phyloP scores from a whole-genome alignment of 495 filamentous ascomycete genomes.

The Cairneyella variabilis region DNA sequence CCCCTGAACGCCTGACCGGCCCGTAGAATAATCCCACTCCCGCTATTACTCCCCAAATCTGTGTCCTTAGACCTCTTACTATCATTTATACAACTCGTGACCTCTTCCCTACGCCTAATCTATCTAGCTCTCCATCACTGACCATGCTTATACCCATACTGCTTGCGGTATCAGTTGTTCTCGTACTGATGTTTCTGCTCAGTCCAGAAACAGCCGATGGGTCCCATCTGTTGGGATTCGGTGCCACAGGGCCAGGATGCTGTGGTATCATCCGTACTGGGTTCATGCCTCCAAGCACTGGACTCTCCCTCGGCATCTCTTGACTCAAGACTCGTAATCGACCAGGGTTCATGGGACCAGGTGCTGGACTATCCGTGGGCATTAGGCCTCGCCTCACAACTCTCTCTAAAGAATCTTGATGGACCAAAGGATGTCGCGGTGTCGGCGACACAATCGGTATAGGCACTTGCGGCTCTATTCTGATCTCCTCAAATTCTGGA shows the following conservation, averaged over 20 bases:
- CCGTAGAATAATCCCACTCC: too few relatives aligned
- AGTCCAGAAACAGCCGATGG: too few relatives aligned
- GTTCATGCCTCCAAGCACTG: constrained; percentile 9
- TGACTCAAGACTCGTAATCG: constrained; percentile 6
- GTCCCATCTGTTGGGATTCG: not conserved
- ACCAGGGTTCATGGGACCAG: not conserved
- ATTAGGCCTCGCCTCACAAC: constrained; percentile 4
- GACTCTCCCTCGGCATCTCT: constrained; percentile 10
- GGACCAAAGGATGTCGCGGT: constrained; percentile 10
- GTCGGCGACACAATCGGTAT: constrained; percentile 8
- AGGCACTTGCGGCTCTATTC: not conserved
- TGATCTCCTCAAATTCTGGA: not conserved
- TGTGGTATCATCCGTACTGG: not conserved
- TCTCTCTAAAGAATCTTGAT: constrained; percentile 12
- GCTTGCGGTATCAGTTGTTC: constrained; percentile 4
- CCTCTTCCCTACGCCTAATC: constrained; percentile 9
- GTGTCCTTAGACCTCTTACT: too few relatives aligned
- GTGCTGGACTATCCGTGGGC: constrained; percentile 1
- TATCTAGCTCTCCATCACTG: constrained; percentile 6
- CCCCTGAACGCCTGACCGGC: too few relatives aligned
- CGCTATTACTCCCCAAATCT: too few relatives aligned
- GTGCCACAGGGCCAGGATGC: not conserved
- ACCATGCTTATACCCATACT: constrained; percentile 12
- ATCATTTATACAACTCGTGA: too few relatives aligned
- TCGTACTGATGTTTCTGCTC: not conserved